These are phyloP conservation scores for Nakaseomyces bracarensis DNA, from an alignment of 1,139 yeast species.

Conservation along the genomic window DNA sequence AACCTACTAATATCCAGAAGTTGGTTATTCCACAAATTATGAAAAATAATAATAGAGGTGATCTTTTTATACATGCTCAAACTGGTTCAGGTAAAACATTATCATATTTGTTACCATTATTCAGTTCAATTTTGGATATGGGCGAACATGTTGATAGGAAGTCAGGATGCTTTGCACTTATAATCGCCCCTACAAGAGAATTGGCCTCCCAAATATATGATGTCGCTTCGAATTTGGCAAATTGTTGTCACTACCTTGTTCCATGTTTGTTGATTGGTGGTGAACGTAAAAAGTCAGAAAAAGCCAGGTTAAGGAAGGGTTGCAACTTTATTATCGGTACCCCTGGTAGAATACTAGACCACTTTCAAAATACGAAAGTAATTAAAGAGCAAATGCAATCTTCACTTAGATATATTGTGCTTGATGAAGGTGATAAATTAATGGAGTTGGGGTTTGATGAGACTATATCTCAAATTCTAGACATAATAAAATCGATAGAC, in stretches of 20 bases:
- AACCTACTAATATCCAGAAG: slow-evolving; percentile 84
- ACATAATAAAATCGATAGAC: slow-evolving; percentile 43
- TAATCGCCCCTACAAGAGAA: slow-evolving; percentile 89
- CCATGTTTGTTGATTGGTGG: slow-evolving; percentile 95
- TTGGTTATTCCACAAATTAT: slow-evolving; percentile 68
- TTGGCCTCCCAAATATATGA: slow-evolving; percentile 85
- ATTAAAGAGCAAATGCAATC: slow-evolving; percentile 63
- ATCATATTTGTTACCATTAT: slow-evolving; percentile 77
- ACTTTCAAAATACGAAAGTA: slow-evolving; percentile 74
- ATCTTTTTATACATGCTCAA: slow-evolving; percentile 83
- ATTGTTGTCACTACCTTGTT: slow-evolving; percentile 73
- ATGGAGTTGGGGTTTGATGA: slow-evolving; percentile 96
- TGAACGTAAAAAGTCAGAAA: slow-evolving; percentile 86
- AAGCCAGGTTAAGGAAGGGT: slow-evolving; percentile 84
- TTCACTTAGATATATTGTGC: slow-evolving; percentile 69
- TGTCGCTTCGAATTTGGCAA: slow-evolving; percentile 61
- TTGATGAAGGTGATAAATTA: slow-evolving; percentile 93
- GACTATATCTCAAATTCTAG: slow-evolving; percentile 69
- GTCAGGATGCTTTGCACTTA: slow-evolving; percentile 82
- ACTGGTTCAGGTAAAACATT: slow-evolving; percentile 95
- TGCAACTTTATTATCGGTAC: slow-evolving; percentile 84
- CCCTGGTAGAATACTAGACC: slow-evolving; percentile 88
- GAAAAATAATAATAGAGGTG: slow-evolving; percentile 37
- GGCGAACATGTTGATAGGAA: slow-evolving; percentile 46
- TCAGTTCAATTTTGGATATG: slow-evolving; percentile 40